Base-by-base conservation (phyloP, 1,284 basidiomycete species). In the Cerrena zonata region DNA sequence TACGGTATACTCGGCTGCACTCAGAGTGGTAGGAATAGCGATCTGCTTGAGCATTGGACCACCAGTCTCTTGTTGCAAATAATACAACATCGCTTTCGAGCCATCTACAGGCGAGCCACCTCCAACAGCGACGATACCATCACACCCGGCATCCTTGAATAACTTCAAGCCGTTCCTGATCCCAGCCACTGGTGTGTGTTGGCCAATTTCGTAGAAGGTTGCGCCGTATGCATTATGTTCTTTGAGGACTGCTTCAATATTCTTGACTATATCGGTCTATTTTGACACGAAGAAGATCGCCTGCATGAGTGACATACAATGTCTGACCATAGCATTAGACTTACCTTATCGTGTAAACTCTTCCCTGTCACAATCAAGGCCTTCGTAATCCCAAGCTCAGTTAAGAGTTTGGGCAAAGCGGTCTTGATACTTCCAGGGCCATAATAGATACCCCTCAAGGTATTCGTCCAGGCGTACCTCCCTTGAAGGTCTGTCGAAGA, bases 51-150 rank as follows among this genome's bases (percentile, higher is more conserved):
- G 49, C 68, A 71, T 59, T 58, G 72, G 51, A 2, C 75, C 77
- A 15, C 78, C 79, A 2, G 57, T 66, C 53, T 81, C 77, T 58
- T 84, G 66, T 53, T 83, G 79, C 34, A 80, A 68, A 51, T 76
- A 74, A 63, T 82, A 83, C 12, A 84, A 64, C 36, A 89, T 84
- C 0, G 80, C 80, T 61, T 90, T 89, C 25, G 84, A 72, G 2
- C 85, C 86, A 63, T 91, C 89, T 52, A 90, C 74, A 11, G 89
- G 87, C 1, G 86, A 89, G 30, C 89, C 89, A 25, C 89, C 89
- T 2, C 89, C 89, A 25, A 91, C 74, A 30, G 86, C 73, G 42
- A 90, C 76, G 58, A 89, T 79, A 38, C 83, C 73, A 61, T 90
- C 82, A 49, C 84, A 84, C 3, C 71, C 71, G 18, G 71, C 67